phyloP scores from a whole-genome alignment of 768 basidiomycete genomes.

The Termitomyces sp. region DNA sequence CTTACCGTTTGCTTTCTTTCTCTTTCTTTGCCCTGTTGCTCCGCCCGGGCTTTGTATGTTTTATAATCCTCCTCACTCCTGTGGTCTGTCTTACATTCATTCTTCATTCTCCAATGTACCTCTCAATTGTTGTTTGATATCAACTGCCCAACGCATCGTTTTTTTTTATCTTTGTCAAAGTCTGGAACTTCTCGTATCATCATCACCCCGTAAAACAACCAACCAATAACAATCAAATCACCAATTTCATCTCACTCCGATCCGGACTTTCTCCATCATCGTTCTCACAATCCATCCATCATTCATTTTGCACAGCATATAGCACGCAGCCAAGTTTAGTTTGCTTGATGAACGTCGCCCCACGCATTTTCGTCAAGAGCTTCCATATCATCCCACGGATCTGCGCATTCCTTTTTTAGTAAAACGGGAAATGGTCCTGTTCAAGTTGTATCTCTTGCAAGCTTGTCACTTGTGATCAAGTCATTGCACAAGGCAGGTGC shows the following conservation, averaged over 20 bases:
- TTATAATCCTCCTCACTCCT: background rate
- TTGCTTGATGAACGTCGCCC: background rate
- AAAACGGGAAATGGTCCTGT: too few species aligned
- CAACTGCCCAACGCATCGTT: background rate
- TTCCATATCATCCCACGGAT: too few species aligned
- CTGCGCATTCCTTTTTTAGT: too few species aligned
- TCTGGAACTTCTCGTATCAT: background rate
- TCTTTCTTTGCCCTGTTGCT: background rate
- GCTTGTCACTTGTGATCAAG: too few species aligned
- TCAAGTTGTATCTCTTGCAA: too few species aligned
- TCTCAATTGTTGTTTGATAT: slow-evolving; percentile 1
- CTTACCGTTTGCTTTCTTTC: background rate
- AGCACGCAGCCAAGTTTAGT: background rate
- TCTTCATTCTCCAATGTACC: background rate
- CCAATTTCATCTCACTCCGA: background rate
- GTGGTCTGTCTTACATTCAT: background rate
- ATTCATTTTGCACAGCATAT: background rate
- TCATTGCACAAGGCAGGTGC: too few species aligned
- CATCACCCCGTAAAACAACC: background rate
- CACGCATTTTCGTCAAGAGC: too few species aligned
- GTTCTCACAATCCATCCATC: background rate
- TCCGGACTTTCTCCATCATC: background rate
- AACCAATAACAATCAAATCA: background rate
- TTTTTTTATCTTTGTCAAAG: background rate
- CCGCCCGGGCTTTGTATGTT: slow-evolving; percentile 7